phyloP scores from a whole-genome alignment of 2,329 filamentous ascomycete genomes.

The Xylaria sp. region DNA sequence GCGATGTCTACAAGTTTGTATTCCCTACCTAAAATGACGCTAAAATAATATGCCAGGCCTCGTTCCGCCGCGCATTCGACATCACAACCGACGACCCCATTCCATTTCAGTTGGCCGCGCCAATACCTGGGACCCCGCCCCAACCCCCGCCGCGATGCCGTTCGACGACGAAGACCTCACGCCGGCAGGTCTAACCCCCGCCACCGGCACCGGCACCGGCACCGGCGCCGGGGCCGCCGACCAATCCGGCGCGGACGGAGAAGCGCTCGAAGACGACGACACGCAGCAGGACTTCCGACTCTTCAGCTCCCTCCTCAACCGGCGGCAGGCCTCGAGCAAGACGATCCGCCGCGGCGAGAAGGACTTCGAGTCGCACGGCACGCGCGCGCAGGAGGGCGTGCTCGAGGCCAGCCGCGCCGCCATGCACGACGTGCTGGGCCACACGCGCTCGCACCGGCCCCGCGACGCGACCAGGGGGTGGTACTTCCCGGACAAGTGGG shows the following conservation, averaged over 20 bases:
- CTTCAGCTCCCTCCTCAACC: conserved; percentile 57
- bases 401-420: conserved; percentile 82
- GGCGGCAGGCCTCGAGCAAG: conserved; percentile 50
- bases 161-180: conserved; percentile 34
- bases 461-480: conserved; percentile 69
- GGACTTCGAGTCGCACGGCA: conserved; percentile 94
- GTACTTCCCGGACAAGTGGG: conserved; percentile 70
- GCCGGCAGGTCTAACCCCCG: conserved; percentile 14
- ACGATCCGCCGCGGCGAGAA: conserved; percentile 92
- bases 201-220: conserved; percentile 26
- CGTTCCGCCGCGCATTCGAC: neutral
- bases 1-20: too few relatives aligned
- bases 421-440: conserved; percentile 84
- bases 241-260: conserved; percentile 46
- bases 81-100: neutral
- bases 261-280: conserved; percentile 68
- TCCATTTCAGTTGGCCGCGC: too few relatives aligned
- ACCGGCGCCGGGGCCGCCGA: conserved; percentile 52
- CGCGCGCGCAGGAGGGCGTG: conserved; percentile 74
- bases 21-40: too few relatives aligned
- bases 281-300: conserved; percentile 87
- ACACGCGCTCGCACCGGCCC: conserved; percentile 73
- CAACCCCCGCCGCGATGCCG: conserved; percentile 23
- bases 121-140: neutral
- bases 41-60: neutral